Evolutionary conservation across 805 yeast genomes (phyloP).

Genomic region (Candida sonorensis): DNA sequence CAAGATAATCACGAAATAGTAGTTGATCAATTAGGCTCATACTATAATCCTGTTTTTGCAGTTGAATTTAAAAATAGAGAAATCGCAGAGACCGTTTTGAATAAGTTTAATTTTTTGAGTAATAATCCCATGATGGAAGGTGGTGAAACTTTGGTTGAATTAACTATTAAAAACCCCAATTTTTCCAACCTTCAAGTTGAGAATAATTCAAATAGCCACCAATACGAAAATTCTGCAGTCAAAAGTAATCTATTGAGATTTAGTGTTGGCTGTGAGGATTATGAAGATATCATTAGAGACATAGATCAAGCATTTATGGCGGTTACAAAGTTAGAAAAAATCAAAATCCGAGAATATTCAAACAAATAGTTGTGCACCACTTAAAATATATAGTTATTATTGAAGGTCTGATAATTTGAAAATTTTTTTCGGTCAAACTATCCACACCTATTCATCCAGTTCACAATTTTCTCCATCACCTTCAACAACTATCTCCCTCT

Average conservation of each 20-base stretch:
- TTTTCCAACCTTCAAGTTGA: slow-evolving; percentile 10
- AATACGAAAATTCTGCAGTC: slow-evolving; percentile 1
- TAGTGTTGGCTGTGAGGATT: slow-evolving; percentile 49
- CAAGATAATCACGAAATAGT: slow-evolving; percentile 34
- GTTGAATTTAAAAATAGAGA: slow-evolving; percentile 30
- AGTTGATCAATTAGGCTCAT: slow-evolving; percentile 34
- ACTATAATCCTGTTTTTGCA: slow-evolving; percentile 42
- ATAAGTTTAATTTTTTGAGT: slow-evolving; percentile 39
- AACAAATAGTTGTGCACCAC: too few relatives aligned
- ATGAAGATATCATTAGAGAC: slow-evolving; percentile 43
- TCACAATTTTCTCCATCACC: too few relatives aligned
- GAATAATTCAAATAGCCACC: too few relatives aligned
- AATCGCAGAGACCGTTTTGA: slow-evolving; percentile 34
- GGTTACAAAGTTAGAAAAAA: slow-evolving; percentile 4
- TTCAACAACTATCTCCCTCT: slow-evolving; percentile 32
- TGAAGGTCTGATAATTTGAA: too few relatives aligned
- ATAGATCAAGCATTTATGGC: slow-evolving; percentile 32
- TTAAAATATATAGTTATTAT: too few relatives aligned
- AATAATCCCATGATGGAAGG: slow-evolving; percentile 41
- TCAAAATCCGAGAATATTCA: slow-evolving; percentile 1
- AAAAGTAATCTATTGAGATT: slow-evolving; percentile 34
- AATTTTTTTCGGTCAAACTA: too few relatives aligned
- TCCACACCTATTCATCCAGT: too few relatives aligned
- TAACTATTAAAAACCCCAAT: slow-evolving; percentile 30
- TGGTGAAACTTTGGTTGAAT: slow-evolving; percentile 49